A percentile compares a stretch with the other conserved stretches of the same genome.
Evolutionary conservation across 176 grass and related monocot genomes (phyloP).

Genomic region (Oropetium thomaeum): DNA sequence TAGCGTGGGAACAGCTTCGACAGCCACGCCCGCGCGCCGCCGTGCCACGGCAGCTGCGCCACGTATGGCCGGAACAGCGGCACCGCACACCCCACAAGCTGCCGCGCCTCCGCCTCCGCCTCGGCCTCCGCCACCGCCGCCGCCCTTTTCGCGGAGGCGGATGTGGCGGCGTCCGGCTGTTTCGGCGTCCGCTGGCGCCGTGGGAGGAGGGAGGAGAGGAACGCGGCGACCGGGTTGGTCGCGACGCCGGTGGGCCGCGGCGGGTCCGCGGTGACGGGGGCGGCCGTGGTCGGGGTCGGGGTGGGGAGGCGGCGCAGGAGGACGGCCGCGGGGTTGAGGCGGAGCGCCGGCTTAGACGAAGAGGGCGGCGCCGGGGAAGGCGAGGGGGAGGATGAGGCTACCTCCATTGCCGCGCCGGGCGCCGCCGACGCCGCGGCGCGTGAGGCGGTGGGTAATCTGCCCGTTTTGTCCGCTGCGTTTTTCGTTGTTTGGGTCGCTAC

Average conservation of each 20-base stretch:
- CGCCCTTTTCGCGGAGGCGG: neutral
- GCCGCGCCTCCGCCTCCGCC: constrained; percentile 23
- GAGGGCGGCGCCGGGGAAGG: constrained; percentile 7
- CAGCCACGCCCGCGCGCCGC: constrained; percentile 60
- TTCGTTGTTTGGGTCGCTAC: neutral
- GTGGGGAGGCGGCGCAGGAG: constrained; percentile 38
- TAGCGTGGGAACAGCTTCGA: constrained; percentile 88
- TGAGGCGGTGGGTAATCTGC: neutral
- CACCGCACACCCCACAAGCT: constrained; percentile 65
- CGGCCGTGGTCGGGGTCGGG: neutral
- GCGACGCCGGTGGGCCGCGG: neutral
- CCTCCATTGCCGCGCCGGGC: constrained; percentile 41
- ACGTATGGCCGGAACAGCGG: constrained; percentile 92
- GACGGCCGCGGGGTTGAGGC: constrained; percentile 47
- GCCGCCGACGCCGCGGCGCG: neutral
- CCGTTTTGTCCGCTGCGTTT: neutral
- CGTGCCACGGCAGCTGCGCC: constrained; percentile 89
- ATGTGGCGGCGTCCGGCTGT: neutral
- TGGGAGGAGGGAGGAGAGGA: constrained; percentile 42
- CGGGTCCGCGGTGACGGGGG: neutral
- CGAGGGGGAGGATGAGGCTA: constrained; percentile 27
- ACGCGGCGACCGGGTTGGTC: constrained; percentile 26
- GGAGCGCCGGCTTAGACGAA: constrained; percentile 31
- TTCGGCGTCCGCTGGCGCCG: neutral
- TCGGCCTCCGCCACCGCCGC: neutral